Evolutionary conservation across 192 early-diverging fungal species (phyloP).

Genomic region (Backusella luteola): DNA sequence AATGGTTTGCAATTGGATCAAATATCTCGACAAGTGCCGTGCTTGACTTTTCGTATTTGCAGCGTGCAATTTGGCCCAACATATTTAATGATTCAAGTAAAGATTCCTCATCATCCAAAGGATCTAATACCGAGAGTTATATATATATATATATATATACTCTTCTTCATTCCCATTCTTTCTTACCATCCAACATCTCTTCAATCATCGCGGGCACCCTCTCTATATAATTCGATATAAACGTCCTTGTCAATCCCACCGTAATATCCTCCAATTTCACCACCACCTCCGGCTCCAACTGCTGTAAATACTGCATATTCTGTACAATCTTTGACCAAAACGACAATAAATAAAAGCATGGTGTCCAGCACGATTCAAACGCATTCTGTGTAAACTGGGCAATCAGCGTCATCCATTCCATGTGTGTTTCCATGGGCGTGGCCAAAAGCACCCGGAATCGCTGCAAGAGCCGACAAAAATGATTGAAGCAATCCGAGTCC

Average conservation of each 20-base stretch:
- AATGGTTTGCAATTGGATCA: conserved; percentile 61
- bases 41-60: conserved; percentile 62
- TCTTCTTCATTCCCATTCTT: conserved; percentile 8
- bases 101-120: conserved; percentile 65
- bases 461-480: conserved; percentile 79
- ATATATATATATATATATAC: not conserved
- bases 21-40: conserved; percentile 48
- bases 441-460: conserved; percentile 75
- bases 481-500: conserved; percentile 79
- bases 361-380: conserved; percentile 63
- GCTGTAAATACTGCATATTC: conserved; percentile 46
- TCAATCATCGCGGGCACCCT: conserved; percentile 46
- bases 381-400: conserved; percentile 62
- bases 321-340: conserved; percentile 87
- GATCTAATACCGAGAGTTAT: conserved; percentile 38
- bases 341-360: conserved; percentile 65
- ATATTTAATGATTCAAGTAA: conserved; percentile 67
- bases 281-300: conserved; percentile 35
- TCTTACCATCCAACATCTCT: conserved; percentile 55
- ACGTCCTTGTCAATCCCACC: conserved; percentile 45
- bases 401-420: conserved; percentile 61
- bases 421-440: conserved; percentile 76
- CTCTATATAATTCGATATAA: conserved; percentile 51
- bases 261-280: conserved; percentile 49
- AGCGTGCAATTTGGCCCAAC: conserved; percentile 65